Evolutionary conservation across 225 moss, liverwort and hornwort species (phyloP), one percentile per base, ranked within the genome.

Genomic region (Pseudisothecium myosuroides): DNA sequence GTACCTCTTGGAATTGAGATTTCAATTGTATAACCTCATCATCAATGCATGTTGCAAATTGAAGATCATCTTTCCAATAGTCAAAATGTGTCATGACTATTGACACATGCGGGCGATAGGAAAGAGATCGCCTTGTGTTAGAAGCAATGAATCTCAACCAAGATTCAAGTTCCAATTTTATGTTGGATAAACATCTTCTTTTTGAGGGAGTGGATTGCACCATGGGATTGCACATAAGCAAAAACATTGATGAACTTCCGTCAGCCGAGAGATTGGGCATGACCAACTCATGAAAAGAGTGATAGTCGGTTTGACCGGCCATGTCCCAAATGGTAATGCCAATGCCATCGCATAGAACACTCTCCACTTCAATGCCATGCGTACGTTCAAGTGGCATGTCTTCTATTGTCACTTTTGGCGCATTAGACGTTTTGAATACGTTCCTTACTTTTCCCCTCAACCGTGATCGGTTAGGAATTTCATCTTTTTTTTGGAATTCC

Each of bases 381-480:
- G 67, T 89, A 9, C 84, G 67, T 22, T 77, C 28, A 0, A 66
- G 7, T 5, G 20, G 2, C 16, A 1, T 31, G 9, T 87, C 26
- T 0, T 31, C 2, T 2, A 1, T 22, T 16, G 21, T 9, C 10
- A 14, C 5, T 86, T 66, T 55, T 1, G 7, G 13, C 0, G 2
- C 26, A 2, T 28, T 2, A 3, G 49, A 45, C 0, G 1, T 13
- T 32, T 41, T 84, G 41, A 69, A 84, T 2, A 27, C 0, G 0
- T n/a, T 56, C 0, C 0, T 0, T 11, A 79, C 7, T n/a, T 13
- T 39, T 5, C 3, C 14, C 9, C 0, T 20, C 0, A 41, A 62
- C 0, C 1, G 0, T 8, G 14, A 19, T 22, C 1, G 29, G 1
- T 39, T 71, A 31, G 17, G 14, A 45, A 2, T 32, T 31, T 45